Evolutionary conservation across 1,139 yeast genomes (phyloP), one percentile per base, ranked within the genome.

Genomic region (Suhomyces guaymorum): DNA sequence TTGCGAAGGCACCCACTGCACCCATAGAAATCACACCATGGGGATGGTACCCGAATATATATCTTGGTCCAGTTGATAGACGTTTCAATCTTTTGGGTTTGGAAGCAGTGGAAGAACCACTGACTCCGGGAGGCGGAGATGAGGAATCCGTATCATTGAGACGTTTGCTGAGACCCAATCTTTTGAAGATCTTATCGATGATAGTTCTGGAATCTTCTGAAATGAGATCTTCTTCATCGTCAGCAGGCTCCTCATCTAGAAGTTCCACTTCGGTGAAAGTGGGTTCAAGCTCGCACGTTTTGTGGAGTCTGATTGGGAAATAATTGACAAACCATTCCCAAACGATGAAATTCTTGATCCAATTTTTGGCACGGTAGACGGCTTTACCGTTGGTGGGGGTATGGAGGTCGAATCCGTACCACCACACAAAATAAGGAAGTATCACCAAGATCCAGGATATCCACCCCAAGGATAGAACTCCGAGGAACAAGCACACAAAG

Each of bases 11-110:
- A 4, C 96, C 96, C 58, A 92, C 80, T 0, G 84, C 94, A 1
- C 97, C 97, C 76, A 90, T 74, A 1, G 96, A 88, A 17, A 90
- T 89, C 8, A 92, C 90, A 0, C 99, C 98, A 57, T 92, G 98
- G 0, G 99, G 98, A 59, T 90, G 97, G 54, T 88, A 85, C 0
- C 97, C 96, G 60, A 92, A 90, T 1, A 92, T 79, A 56, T 92
- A 92, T 29, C 84, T 70, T 1, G 94, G 89, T 0, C 92, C 94
- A 1, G 78, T 67, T n/a, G 66, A 54, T 2, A 70, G 63, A 24
- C 56, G 59, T 26, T 56, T 61, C 21, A 46, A 51, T 28, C 48
- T 52, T 28, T 41, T 26, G 3, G 30, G 13, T 2, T 44, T 15
- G 2, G 32, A 12, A 16, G 26, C 20, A 16, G 35, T 20, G 35